Evolutionary conservation across 768 basidiomycete species (phyloP), one percentile per base, ranked within the genome.

Genomic region (Mycena alexandri): DNA sequence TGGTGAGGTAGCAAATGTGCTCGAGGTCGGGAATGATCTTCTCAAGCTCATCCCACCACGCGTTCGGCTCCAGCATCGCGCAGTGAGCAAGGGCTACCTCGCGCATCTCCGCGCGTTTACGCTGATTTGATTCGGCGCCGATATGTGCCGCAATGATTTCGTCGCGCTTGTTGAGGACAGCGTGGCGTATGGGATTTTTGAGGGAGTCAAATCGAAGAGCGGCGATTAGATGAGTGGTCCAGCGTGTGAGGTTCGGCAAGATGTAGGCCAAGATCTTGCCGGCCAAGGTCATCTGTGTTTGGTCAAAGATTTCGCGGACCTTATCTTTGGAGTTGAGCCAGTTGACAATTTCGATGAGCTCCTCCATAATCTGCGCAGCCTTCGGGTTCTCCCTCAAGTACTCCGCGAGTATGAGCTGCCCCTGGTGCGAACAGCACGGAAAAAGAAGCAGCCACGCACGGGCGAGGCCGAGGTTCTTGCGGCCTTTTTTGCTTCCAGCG

Each of bases 1-100:
- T 71, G 1, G 66, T 68, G 41, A 56, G 67, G 41, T 68, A 71
- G 22, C 69, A 68, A 21, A 71, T 67, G 42, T 61, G 69, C 41
- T 71, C 65, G 7, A 70, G 29, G 38, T 70, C 65, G 12, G 11
- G 16, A 16, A 70, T 52, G 48, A 66, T 36, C 7, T 5, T 24
- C 3, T 66, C 50, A 11, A 69, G 58, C 5, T 50, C 14, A 29
- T 65, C 52, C 68, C 68, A 69, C 56, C 67, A 69, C 2, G 16
- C 17, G 17, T 48, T 42, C 1, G 36, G 5, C 13, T 57, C 54
- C 10, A 67, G 46, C 0, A 46, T 12, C 5, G 42, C 34, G 41
- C 51, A 56, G 21, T 67, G 61, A 5, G 25, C 36, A 21, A 53
- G 41, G 1, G 60, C 60, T 17, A 34, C 59, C 5, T 4, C 3